These are phyloP conservation scores for Hypoxylon sp. DNA, from an alignment of 2,329 filamentous ascomycete species.

Conservation along the genomic window DNA sequence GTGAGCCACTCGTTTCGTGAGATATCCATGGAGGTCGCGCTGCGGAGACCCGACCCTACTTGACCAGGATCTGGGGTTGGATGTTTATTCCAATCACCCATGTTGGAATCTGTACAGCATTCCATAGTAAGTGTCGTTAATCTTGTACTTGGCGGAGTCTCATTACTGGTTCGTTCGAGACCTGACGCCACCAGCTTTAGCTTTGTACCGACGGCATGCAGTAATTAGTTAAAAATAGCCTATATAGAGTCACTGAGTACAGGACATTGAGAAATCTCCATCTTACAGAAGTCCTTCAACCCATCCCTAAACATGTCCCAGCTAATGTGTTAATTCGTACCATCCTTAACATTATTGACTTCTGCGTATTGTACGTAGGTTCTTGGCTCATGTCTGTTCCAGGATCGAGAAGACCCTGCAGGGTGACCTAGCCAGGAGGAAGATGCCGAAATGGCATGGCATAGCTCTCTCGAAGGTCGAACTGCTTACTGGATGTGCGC, in stretches of 20 bases:
- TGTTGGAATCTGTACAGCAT: conserved; percentile 31
- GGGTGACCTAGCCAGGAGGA: conserved; percentile 31
- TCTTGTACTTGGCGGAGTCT: conserved; percentile 5
- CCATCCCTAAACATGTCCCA: not conserved
- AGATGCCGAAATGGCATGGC: conserved; percentile 36
- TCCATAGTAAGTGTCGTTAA: conserved; percentile 29
- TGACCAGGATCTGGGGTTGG: conserved; percentile 45
- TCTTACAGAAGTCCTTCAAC: not conserved
- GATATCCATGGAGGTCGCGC: conserved; percentile 33
- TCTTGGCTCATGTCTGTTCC: conserved; percentile 46
- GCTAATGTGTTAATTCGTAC: conserved; percentile 5
- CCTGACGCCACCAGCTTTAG: conserved; percentile 17
- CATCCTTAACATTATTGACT: conserved; percentile 19
- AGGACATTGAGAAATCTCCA: not conserved
- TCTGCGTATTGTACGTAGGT: conserved; percentile 11
- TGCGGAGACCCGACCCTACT: conserved; percentile 37
- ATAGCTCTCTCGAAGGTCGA: conserved; percentile 20
- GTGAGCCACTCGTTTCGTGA: conserved; percentile 45
- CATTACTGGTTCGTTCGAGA: conserved; percentile 18
- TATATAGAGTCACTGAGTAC: not conserved
- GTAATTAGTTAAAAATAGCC: conserved; percentile 13
- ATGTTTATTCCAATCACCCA: conserved; percentile 45
- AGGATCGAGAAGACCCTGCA: conserved; percentile 38
- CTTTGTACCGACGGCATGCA: conserved; percentile 13
- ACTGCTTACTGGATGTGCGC: conserved; percentile 23